Evolutionary conservation across 2,329 filamentous ascomycete genomes (phyloP).

Genomic region (Pleurostoma richardsiae): DNA sequence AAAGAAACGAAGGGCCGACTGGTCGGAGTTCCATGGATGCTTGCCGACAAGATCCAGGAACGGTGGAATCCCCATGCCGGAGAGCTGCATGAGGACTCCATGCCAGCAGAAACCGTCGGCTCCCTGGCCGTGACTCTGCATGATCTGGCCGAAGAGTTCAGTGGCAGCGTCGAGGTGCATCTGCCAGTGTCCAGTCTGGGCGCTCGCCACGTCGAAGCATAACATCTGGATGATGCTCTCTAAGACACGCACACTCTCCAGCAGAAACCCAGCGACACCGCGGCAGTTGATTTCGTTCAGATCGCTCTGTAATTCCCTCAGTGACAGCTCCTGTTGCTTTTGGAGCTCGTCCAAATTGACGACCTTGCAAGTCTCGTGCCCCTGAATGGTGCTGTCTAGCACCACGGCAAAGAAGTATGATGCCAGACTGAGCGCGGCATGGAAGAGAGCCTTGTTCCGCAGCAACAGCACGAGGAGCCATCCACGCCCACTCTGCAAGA

Average conservation of each 20-base stretch:
- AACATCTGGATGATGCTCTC: conserved; percentile 35
- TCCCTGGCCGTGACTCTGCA: conserved; percentile 19
- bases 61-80: conserved; percentile 5
- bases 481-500: conserved; percentile 10
- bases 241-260: conserved; percentile 23
- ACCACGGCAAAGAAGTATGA: conserved; percentile 51
- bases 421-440: conserved; percentile 50
- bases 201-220: conserved; percentile 29
- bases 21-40: conserved; percentile 21
- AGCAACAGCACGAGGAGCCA: conserved; percentile 32
- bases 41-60: conserved; percentile 7
- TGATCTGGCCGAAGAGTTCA: conserved; percentile 28
- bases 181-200: conserved; percentile 32
- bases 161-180: conserved; percentile 37
- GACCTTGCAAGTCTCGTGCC: conserved; percentile 11
- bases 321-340: conserved; percentile 21
- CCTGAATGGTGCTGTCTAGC: conserved; percentile 12
- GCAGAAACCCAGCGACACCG: conserved; percentile 16
- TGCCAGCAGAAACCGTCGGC: conserved; percentile 15
- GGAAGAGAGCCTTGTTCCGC: conserved; percentile 52
- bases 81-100: conserved; percentile 14
- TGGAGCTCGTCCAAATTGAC: conserved; percentile 16
- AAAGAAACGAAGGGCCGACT: conserved; percentile 26
- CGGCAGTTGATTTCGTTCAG: conserved; percentile 20
- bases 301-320: conserved; percentile 17